A percentile compares a stretch with the other conserved stretches of the same genome.
Conservation (phyloP, 2,329 filamentous ascomycete genomes). For the Rutstroemia sydowiana region DNA sequence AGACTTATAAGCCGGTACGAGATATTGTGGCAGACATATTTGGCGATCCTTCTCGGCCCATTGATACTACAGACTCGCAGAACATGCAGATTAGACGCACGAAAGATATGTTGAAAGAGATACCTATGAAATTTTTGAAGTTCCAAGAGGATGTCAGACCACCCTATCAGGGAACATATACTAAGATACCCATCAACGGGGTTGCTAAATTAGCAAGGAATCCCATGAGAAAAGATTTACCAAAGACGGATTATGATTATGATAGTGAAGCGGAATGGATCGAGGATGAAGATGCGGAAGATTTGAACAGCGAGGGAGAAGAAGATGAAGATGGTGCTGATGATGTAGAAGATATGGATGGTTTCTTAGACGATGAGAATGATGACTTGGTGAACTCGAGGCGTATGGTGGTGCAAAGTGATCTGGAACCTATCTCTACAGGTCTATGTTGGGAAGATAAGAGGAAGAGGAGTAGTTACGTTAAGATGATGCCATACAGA, state of each 20-base stretch:
- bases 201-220: constrained; percentile 46
- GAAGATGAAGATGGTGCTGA: constrained; percentile 60
- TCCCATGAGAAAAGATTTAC: constrained; percentile 46
- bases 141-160: constrained; percentile 61
- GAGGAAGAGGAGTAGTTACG: constrained; percentile 39
- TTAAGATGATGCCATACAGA: constrained; percentile 51
- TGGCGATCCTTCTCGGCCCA: constrained; percentile 20
- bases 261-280: constrained; percentile 83
- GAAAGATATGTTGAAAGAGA: constrained; percentile 15
- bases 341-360: constrained; percentile 64
- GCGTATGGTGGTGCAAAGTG: constrained; percentile 51
- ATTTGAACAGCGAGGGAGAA: constrained; percentile 53
- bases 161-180: constrained; percentile 64
- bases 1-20: constrained; percentile 18
- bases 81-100: constrained; percentile 25
- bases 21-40: constrained; percentile 28
- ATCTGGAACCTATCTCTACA: constrained; percentile 68
- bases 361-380: constrained; percentile 57
- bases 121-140: constrained; percentile 27
- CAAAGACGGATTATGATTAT: constrained; percentile 69
- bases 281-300: constrained; percentile 56
- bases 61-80: constrained; percentile 29
- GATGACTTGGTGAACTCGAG: constrained; percentile 48
- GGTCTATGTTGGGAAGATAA: constrained; percentile 78
- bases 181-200: constrained; percentile 39